Evolutionary conservation across 164 flowering plant species (phyloP).

Genomic region (Euptelea pleiosperma): DNA sequence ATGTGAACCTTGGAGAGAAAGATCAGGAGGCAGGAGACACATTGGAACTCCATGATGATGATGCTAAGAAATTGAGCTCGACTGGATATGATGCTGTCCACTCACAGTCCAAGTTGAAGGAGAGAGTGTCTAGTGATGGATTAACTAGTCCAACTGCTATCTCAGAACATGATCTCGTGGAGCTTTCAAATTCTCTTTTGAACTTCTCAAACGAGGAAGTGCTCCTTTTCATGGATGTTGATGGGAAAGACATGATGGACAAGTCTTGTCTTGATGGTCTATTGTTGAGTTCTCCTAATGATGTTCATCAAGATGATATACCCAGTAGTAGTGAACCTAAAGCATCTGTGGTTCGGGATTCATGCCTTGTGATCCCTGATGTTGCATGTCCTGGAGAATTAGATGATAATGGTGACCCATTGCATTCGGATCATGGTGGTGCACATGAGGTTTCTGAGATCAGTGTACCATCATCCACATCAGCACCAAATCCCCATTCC

Average conservation of each 20-base stretch:
- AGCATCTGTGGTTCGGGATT: constrained; percentile 23
- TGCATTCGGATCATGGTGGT: constrained; percentile 12
- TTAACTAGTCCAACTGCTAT: constrained; percentile 21
- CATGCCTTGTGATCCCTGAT: constrained; percentile 11
- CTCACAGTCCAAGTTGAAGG: constrained; percentile 28
- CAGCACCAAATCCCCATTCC: constrained; percentile 22
- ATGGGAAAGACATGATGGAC: constrained; percentile 49
- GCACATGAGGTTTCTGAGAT: constrained; percentile 12
- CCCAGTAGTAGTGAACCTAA: constrained; percentile 22
- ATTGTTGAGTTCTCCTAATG: constrained; percentile 47
- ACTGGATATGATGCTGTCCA: constrained; percentile 27
- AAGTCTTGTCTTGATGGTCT: constrained; percentile 50
- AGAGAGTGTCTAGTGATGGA: constrained; percentile 24
- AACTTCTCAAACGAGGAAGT: constrained; percentile 51
- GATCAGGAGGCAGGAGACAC: constrained; percentile 17
- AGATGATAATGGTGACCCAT: constrained; percentile 13
- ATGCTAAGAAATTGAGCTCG: constrained; percentile 22
- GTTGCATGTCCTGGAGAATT: constrained; percentile 20
- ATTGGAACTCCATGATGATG: constrained; percentile 25
- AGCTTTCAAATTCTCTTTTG: constrained; percentile 45
- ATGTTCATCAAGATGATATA: constrained; percentile 29
- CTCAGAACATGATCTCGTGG: constrained; percentile 41
- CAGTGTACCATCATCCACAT: constrained; percentile 19
- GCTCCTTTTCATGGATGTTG: constrained; percentile 37
- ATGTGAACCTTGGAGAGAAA: constrained; percentile 22